phyloP scores from a whole-genome alignment of 495 filamentous ascomycete genomes.

The Mycothermus thermophilus region DNA sequence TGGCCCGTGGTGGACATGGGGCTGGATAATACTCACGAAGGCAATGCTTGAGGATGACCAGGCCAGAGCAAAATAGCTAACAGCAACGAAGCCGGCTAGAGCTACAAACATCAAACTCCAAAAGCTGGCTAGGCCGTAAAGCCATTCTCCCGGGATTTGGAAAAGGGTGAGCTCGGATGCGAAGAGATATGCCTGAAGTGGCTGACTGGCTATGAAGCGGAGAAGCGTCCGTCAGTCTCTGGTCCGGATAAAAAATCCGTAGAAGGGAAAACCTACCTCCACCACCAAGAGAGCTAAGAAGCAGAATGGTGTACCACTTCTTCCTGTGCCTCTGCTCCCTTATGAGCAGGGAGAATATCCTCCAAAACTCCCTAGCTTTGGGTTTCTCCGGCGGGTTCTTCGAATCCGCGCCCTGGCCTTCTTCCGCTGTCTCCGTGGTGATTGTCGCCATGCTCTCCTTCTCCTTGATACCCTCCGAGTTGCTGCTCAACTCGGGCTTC shows the following conservation, averaged over 20 bases:
- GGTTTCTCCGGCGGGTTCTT: conserved; percentile 3
- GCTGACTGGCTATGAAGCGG: conserved; percentile 23
- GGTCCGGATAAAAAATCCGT: too few species aligned
- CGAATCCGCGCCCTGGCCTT: conserved; percentile 4
- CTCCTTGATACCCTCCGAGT: conserved; percentile 20
- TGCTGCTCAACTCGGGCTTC: conserved; percentile 2
- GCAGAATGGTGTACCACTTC: conserved; percentile 33
- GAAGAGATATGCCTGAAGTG: conserved; percentile 38
- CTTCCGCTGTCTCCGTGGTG: conserved; percentile 12
- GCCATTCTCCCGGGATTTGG: conserved; percentile 25
- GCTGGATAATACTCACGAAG: conserved; percentile 22
- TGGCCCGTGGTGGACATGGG: neutral
- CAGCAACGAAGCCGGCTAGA: conserved; percentile 35
- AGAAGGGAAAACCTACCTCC: conserved; percentile 28
- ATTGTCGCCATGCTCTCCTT: conserved; percentile 30
- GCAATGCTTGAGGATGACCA: conserved; percentile 38
- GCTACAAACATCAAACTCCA: conserved; percentile 56
- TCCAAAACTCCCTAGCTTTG: conserved; percentile 25
- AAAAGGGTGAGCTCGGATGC: conserved; percentile 37
- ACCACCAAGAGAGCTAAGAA: conserved; percentile 34
- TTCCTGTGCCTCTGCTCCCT: conserved; percentile 35
- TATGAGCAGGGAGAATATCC: conserved; percentile 32
- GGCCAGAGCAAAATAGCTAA: conserved; percentile 41
- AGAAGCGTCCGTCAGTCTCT: conserved; percentile 1
- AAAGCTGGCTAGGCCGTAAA: conserved; percentile 35